phyloP scores from a whole-genome alignment of 2,329 filamentous ascomycete genomes.

The Aspergillus fumigatus region DNA sequence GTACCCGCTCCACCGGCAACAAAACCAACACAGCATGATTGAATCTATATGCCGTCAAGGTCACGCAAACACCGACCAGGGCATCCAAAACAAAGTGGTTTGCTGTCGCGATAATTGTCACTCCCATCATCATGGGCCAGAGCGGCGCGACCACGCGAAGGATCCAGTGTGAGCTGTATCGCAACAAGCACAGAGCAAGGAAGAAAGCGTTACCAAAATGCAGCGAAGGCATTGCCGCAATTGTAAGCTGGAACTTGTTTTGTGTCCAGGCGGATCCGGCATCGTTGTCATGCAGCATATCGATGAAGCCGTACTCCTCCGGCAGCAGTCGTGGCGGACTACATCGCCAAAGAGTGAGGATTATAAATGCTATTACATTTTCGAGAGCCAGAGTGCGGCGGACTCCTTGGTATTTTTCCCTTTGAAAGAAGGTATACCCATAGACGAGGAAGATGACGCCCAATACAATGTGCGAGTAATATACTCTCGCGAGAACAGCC shows the following conservation, averaged over 20 bases:
- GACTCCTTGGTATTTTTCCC: slow-evolving; percentile 37
- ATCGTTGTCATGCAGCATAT: slow-evolving; percentile 38
- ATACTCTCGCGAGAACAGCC: slow-evolving; percentile 39
- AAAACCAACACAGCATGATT: slow-evolving; percentile 20
- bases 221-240: slow-evolving; percentile 48
- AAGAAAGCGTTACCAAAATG: slow-evolving; percentile 41
- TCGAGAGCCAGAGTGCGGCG: slow-evolving; percentile 47
- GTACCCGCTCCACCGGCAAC: slow-evolving; percentile 18
- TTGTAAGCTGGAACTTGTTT: slow-evolving; percentile 46
- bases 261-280: slow-evolving; percentile 37
- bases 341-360: slow-evolving; percentile 47
- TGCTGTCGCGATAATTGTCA: slow-evolving; percentile 63
- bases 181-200: slow-evolving; percentile 26
- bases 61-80: slow-evolving; percentile 52
- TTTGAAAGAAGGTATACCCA: slow-evolving; percentile 44
- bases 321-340: slow-evolving; percentile 49
- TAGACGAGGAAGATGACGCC: slow-evolving; percentile 47
- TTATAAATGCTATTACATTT: slow-evolving; percentile 47
- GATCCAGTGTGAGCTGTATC: slow-evolving; percentile 39
- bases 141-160: slow-evolving; percentile 36
- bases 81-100: slow-evolving; percentile 67
- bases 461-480: slow-evolving; percentile 46
- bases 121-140: slow-evolving; percentile 42
- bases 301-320: slow-evolving; percentile 40
- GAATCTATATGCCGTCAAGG: slow-evolving; percentile 19